Evolutionary conservation across 2,329 filamentous ascomycete genomes (phyloP).

Genomic region (Juglanconis sp.): DNA sequence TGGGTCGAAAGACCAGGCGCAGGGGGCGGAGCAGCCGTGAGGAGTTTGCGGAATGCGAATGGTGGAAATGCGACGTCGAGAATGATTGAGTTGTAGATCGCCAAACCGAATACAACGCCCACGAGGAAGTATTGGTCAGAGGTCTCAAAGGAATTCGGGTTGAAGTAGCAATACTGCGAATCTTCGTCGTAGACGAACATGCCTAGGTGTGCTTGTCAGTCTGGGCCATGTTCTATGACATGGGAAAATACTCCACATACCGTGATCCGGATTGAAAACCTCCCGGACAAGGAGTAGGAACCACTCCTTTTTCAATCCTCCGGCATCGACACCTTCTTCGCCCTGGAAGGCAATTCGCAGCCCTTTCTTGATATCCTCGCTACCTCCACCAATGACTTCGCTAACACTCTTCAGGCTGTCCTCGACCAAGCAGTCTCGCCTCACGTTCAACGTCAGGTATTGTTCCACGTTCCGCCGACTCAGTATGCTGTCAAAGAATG

Average conservation of each 20-base stretch:
- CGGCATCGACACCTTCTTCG: slow-evolving; percentile 88
- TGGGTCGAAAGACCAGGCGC: slow-evolving; percentile 52
- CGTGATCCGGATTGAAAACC: slow-evolving; percentile 86
- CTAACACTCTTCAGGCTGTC: slow-evolving; percentile 83
- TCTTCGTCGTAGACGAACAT: slow-evolving; percentile 91
- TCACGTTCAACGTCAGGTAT: slow-evolving; percentile 72
- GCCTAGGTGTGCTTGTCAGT: slow-evolving; percentile 46
- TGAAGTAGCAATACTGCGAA: slow-evolving; percentile 89
- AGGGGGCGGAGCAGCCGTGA: slow-evolving; percentile 69
- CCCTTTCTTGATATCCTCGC: slow-evolving; percentile 87
- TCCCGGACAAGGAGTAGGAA: slow-evolving; percentile 84
- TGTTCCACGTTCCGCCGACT: slow-evolving; percentile 70
- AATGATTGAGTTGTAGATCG: slow-evolving; percentile 94
- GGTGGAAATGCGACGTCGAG: slow-evolving; percentile 83
- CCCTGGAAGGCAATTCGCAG: slow-evolving; percentile 80
- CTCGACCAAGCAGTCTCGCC: slow-evolving; percentile 82
- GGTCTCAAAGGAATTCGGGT: slow-evolving; percentile 83
- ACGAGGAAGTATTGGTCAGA: slow-evolving; percentile 91
- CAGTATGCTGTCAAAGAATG: slow-evolving; percentile 87
- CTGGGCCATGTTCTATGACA: background rate
- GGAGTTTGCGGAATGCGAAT: slow-evolving; percentile 83
- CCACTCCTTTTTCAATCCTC: slow-evolving; percentile 90
- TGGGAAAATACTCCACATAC: slow-evolving; percentile 45
- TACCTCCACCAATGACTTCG: slow-evolving; percentile 74
- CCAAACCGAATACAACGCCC: slow-evolving; percentile 80